Conservation (phyloP, 1,284 basidiomycete species). For the Naganishia sp. region DNA sequence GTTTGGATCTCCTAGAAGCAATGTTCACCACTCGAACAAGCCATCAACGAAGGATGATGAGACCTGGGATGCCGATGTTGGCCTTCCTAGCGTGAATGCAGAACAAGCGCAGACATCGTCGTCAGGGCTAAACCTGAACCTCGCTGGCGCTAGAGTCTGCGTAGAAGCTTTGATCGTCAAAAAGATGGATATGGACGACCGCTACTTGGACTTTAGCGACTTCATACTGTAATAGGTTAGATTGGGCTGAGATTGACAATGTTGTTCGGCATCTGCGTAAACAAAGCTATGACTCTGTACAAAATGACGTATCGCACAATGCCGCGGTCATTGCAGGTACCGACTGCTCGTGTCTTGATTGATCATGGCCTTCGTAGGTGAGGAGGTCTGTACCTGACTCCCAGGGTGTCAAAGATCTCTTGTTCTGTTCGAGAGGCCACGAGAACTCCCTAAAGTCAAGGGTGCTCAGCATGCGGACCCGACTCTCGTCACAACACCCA, state of each 20-base stretch:
- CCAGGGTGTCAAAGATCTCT: constrained; percentile 76
- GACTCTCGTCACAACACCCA: constrained; percentile 45
- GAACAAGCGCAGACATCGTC: not conserved
- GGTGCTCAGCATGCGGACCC: constrained; percentile 10
- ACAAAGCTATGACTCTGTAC: too few relatives aligned
- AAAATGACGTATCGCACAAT: too few relatives aligned
- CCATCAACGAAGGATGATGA: too few relatives aligned
- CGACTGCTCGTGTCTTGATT: not conserved
- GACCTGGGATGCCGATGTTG: too few relatives aligned
- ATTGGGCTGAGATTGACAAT: too few relatives aligned
- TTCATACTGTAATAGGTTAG: constrained; percentile 4
- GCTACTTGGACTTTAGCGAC: constrained; percentile 30
- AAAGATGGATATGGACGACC: constrained; percentile 43
- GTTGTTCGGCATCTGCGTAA: too few relatives aligned
- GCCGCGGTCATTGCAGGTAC: too few relatives aligned
- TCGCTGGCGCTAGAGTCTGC: constrained; percentile 47
- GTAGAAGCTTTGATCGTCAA: constrained; percentile 53
- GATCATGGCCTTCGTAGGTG: constrained; percentile 29
- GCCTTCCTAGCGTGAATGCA: too few relatives aligned
- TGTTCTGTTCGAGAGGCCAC: constrained; percentile 78
- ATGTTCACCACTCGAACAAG: not conserved
- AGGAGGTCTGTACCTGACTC: constrained; percentile 49
- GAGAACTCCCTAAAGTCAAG: constrained; percentile 61
- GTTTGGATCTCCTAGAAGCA: not conserved
- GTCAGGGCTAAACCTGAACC: not conserved